These are phyloP conservation scores for Prillingera fragicola DNA, from an alignment of 1,284 basidiomycete genomes.

Conservation along the genomic window DNA sequence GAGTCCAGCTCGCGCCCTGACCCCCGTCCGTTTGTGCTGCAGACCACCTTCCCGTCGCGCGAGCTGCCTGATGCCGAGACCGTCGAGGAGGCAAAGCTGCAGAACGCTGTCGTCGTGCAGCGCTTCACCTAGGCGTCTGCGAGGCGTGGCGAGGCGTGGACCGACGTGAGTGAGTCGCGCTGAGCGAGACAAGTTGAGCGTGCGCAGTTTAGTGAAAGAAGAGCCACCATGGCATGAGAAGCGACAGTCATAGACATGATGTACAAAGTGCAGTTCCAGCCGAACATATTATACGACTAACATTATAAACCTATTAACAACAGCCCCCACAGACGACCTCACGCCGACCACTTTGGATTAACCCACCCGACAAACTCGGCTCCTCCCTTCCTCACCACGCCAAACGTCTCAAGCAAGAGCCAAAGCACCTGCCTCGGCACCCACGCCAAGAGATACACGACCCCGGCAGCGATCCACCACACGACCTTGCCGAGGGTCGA, in stretches of 20 bases:
- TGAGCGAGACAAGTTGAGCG: background rate
- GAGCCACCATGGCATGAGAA: too few relatives aligned
- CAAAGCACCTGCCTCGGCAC: background rate
- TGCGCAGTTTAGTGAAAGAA: too few relatives aligned
- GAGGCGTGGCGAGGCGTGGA: too few relatives aligned
- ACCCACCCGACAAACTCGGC: slow-evolving; percentile 3
- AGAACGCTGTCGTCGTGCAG: slow-evolving; percentile 80
- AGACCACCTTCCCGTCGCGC: slow-evolving; percentile 75
- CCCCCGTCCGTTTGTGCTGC: slow-evolving; percentile 68
- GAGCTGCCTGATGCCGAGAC: slow-evolving; percentile 64
- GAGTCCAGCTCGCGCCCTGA: slow-evolving; percentile 64
- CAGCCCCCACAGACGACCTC: background rate
- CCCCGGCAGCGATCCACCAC: background rate
- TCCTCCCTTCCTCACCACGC: background rate
- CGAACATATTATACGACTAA: too few relatives aligned
- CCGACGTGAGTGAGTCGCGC: too few relatives aligned
- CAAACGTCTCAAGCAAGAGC: background rate
- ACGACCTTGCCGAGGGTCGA: background rate
- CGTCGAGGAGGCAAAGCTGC: slow-evolving; percentile 65
- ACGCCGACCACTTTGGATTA: slow-evolving; percentile 7
- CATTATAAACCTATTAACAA: too few relatives aligned
- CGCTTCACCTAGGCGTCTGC: slow-evolving; percentile 53
- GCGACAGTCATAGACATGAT: too few relatives aligned
- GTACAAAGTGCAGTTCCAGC: too few relatives aligned
- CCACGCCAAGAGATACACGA: background rate